These are phyloP conservation scores for Aspergillus ustus DNA, from an alignment of 2,329 filamentous ascomycete genomes.

Conservation along the genomic window DNA sequence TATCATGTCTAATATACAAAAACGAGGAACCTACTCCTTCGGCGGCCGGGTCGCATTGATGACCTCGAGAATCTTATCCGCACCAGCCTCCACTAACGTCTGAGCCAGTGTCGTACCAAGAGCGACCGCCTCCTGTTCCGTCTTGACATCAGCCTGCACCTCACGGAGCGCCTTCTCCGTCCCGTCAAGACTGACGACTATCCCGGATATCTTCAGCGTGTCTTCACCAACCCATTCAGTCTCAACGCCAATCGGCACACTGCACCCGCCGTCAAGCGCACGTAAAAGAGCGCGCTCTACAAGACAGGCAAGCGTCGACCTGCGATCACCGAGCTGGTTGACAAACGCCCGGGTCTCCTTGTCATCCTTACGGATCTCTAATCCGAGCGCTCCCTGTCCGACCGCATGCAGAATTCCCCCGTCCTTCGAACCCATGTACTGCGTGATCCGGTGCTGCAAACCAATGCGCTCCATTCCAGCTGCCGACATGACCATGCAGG, in stretches of 20 bases:
- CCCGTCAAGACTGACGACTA: constrained; percentile 20
- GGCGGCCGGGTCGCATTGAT: constrained; percentile 11
- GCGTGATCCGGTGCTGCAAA: constrained; percentile 71
- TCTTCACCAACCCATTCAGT: constrained; percentile 13
- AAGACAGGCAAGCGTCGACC: constrained; percentile 15
- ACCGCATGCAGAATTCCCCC: constrained; percentile 75
- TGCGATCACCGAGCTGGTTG: constrained; percentile 5
- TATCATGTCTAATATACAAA: neutral
- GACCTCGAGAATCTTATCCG: constrained; percentile 31
- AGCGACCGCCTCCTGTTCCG: neutral
- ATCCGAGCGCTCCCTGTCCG: constrained; percentile 81
- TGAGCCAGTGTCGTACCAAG: neutral
- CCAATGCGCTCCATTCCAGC: constrained; percentile 78
- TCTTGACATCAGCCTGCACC: neutral
- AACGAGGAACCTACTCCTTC: constrained; percentile 1
- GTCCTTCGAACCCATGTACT: constrained; percentile 68
- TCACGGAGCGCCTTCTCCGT: neutral
- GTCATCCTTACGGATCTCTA: constrained; percentile 42
- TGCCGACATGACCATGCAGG: constrained; percentile 81
- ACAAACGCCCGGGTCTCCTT: constrained; percentile 2
- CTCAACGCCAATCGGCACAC: constrained; percentile 18
- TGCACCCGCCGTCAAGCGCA: constrained; percentile 17
- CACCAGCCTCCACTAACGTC: constrained; percentile 5
- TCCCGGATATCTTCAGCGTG: constrained; percentile 6
- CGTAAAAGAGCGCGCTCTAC: constrained; percentile 17